Evolutionary conservation across 1,139 yeast species (phyloP).

Genomic region (Candida tetrigidarum): DNA sequence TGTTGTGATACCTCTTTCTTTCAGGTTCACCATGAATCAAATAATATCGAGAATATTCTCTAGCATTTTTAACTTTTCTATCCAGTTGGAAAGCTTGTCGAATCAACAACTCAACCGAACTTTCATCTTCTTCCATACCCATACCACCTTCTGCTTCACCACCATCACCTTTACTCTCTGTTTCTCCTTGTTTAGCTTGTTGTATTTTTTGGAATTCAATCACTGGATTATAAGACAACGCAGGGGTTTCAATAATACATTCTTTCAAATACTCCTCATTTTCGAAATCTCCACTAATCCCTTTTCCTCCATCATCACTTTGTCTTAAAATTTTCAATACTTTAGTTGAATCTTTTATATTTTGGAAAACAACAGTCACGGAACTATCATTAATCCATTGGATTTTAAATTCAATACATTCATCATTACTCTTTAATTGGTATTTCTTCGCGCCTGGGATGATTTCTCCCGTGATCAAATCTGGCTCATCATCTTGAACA

Average conservation of each 20-base stretch:
- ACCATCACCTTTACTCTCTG: background rate
- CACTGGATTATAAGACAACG: slow-evolving; percentile 43
- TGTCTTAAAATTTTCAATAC: slow-evolving; percentile 40
- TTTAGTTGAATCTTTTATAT: slow-evolving; percentile 44
- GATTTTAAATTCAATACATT: slow-evolving; percentile 44
- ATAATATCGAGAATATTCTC: slow-evolving; percentile 66
- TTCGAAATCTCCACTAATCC: too few relatives aligned
- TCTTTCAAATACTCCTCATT: slow-evolving; percentile 24
- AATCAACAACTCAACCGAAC: slow-evolving; percentile 42
- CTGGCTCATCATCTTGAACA: slow-evolving; percentile 21
- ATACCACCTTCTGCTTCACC: slow-evolving; percentile 12
- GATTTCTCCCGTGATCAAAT: slow-evolving; percentile 9
- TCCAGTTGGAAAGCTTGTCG: slow-evolving; percentile 61
- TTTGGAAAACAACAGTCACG: slow-evolving; percentile 56
- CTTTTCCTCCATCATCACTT: background rate
- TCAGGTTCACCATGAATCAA: slow-evolving; percentile 78
- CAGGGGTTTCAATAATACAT: slow-evolving; percentile 37
- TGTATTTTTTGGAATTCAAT: slow-evolving; percentile 40
- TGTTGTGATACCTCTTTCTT: too few relatives aligned
- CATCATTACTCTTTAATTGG: slow-evolving; percentile 30
- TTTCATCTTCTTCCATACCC: slow-evolving; percentile 48
- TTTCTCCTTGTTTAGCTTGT: slow-evolving; percentile 9
- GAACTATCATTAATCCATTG: slow-evolving; percentile 76
- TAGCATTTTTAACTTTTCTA: slow-evolving; percentile 60
- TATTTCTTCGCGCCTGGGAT: slow-evolving; percentile 16